Conservation (phyloP, 1,284 basidiomycete species). For the Heterobasidion irregulare region DNA sequence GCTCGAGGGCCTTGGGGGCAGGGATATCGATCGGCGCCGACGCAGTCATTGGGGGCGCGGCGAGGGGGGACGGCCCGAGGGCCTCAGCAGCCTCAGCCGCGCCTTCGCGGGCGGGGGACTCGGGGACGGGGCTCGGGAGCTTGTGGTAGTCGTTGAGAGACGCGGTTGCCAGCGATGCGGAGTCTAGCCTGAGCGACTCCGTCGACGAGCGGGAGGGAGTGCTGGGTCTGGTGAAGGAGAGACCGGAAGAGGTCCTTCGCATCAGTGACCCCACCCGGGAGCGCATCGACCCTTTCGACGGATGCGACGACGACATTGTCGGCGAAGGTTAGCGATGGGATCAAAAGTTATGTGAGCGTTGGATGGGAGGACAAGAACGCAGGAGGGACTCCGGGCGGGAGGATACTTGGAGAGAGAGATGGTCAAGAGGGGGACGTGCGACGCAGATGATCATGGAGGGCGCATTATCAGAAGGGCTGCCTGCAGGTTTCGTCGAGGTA, state of each 20-base stretch:
- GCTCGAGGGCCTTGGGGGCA: background rate
- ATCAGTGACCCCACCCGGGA: slow-evolving; percentile 33
- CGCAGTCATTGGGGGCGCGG: slow-evolving; percentile 5
- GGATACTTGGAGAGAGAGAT: background rate
- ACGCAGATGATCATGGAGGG: slow-evolving; percentile 10
- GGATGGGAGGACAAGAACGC: slow-evolving; percentile 6
- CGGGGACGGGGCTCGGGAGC: slow-evolving; percentile 42
- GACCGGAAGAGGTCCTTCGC: slow-evolving; percentile 40
- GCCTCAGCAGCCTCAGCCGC: slow-evolving; percentile 15
- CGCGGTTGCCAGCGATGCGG: slow-evolving; percentile 15
- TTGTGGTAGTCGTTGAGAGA: slow-evolving; percentile 10
- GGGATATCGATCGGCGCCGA: slow-evolving; percentile 6
- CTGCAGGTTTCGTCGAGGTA: slow-evolving; percentile 22
- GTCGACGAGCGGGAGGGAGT: slow-evolving; percentile 20
- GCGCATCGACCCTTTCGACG: slow-evolving; percentile 16
- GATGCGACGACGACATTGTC: slow-evolving; percentile 11
- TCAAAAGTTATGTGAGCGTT: background rate
- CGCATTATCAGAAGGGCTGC: slow-evolving; percentile 8
- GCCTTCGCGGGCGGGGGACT: slow-evolving; percentile 45
- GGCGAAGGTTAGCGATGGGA: background rate
- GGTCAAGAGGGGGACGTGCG: slow-evolving; percentile 13
- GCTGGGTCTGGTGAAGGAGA: slow-evolving; percentile 27
- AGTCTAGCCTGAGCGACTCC: slow-evolving; percentile 14
- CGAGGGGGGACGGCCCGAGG: background rate
- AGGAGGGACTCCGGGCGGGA: background rate